phyloP scores from a whole-genome alignment of 495 filamentous ascomycete species.

The Gamarada debralockiae region DNA sequence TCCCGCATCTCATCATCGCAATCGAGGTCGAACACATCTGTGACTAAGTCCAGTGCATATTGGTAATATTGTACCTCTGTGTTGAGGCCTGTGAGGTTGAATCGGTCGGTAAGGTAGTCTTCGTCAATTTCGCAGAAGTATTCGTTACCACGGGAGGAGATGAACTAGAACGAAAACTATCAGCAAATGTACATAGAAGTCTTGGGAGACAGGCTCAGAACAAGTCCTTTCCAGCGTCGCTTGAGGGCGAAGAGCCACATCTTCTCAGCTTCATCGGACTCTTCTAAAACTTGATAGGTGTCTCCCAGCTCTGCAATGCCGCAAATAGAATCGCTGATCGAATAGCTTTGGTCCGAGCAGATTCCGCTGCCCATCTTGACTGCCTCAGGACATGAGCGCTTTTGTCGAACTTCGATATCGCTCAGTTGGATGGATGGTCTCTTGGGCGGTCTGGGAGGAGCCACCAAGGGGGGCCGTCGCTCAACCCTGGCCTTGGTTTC shows the following conservation, averaged over 20 bases:
- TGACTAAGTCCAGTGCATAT: conserved; percentile 97
- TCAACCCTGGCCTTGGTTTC: too few relatives aligned
- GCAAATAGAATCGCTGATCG: too few relatives aligned
- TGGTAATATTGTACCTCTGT: conserved; percentile 98
- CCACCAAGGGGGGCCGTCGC: too few relatives aligned
- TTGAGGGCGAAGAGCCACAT: too few relatives aligned
- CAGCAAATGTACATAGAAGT: conserved; percentile 1
- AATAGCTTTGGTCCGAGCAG: too few relatives aligned
- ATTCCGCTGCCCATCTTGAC: too few relatives aligned
- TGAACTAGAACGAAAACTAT: conserved; percentile 61
- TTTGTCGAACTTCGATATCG: neutral
- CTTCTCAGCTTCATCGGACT: too few relatives aligned
- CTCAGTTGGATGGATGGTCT: neutral
- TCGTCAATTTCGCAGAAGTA: conserved; percentile 99
- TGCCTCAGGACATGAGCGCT: neutral
- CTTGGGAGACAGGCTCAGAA: neutral
- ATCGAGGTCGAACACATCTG: conserved; percentile 99
- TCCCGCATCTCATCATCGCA: conserved; percentile 98
- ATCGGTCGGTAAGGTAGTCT: conserved; percentile 96
- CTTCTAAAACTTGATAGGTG: neutral
- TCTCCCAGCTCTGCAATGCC: too few relatives aligned
- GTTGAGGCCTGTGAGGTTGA: conserved; percentile 96
- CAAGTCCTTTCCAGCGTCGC: neutral
- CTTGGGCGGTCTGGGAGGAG: neutral
- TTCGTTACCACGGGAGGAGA: conserved; percentile 94